These are phyloP conservation scores for Flaveria ramosissima DNA, from an alignment of 129 eudicot species.

Conservation along the genomic window DNA sequence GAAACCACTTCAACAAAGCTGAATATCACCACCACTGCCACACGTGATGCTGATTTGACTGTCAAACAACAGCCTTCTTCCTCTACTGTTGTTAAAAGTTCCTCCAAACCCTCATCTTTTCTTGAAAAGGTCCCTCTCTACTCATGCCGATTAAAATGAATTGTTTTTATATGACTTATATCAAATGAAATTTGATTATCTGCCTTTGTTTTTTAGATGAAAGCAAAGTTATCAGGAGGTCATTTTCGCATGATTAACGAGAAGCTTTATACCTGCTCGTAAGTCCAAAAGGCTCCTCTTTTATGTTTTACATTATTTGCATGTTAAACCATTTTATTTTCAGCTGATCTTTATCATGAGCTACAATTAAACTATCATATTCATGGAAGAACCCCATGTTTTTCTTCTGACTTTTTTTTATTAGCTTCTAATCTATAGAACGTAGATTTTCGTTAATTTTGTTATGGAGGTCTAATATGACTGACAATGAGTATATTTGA, in stretches of 20 bases:
- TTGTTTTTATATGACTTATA: neutral
- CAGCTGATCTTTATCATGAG: neutral
- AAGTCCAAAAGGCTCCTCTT: constrained; percentile 23
- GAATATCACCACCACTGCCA: neutral
- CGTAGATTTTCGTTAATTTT: neutral
- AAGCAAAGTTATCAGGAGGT: constrained; percentile 88
- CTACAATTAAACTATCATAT: neutral
- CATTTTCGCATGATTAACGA: constrained; percentile 95
- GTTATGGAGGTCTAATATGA: constrained; percentile 17
- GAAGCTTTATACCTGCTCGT: constrained; percentile 98
- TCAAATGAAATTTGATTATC: constrained; percentile 2
- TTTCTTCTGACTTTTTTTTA: constrained; percentile 1
- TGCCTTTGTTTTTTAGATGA: constrained; percentile 57
- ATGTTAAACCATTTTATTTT: neutral
- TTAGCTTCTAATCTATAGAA: neutral
- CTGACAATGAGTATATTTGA: neutral
- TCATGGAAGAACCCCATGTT: constrained; percentile 7
- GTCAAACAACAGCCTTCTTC: constrained; percentile 17
- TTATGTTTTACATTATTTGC: no score
- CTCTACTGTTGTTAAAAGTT: constrained; percentile 15
- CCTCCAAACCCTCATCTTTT: constrained; percentile 51
- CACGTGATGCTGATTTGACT: no score
- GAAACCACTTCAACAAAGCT: constrained; percentile 13
- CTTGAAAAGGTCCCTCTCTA: constrained; percentile 62
- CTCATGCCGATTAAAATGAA: neutral